phyloP scores from a whole-genome alignment of 2,329 filamentous ascomycete genomes.

The Zopfia rhizophila region DNA sequence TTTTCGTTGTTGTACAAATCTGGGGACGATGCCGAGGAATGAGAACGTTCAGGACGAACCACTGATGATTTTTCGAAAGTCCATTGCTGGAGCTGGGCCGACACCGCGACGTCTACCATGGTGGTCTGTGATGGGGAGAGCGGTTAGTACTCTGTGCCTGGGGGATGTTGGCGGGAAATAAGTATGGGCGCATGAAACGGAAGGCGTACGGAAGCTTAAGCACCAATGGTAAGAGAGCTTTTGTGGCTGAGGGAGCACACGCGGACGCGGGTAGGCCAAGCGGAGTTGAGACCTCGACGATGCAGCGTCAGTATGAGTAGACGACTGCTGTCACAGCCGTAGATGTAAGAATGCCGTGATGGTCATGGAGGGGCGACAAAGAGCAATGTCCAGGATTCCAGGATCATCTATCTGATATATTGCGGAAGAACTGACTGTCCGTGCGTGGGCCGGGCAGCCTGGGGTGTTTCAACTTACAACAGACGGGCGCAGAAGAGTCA shows the following conservation, averaged over 20 bases:
- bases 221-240: slow-evolving; percentile 37
- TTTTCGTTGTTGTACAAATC: slow-evolving; percentile 46
- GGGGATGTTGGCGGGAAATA: slow-evolving; percentile 13
- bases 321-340: neutral
- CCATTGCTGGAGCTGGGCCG: slow-evolving; percentile 51
- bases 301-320: slow-evolving; percentile 2
- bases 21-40: slow-evolving; percentile 48
- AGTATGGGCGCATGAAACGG: slow-evolving; percentile 42
- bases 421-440: slow-evolving; percentile 29
- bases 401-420: slow-evolving; percentile 31
- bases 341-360: slow-evolving; percentile 12
- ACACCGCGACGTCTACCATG: slow-evolving; percentile 45
- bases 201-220: slow-evolving; percentile 36
- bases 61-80: slow-evolving; percentile 46
- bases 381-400: slow-evolving; percentile 23
- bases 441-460: slow-evolving; percentile 25
- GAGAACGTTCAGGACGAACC: slow-evolving; percentile 38
- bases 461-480: slow-evolving; percentile 38
- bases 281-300: slow-evolving; percentile 30
- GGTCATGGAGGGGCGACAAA: neutral
- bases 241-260: slow-evolving; percentile 33
- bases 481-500: slow-evolving; percentile 25
- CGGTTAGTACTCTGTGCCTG: slow-evolving; percentile 5
- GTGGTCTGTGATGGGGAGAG: slow-evolving; percentile 17
- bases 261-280: slow-evolving; percentile 26